Conservation (phyloP, 768 basidiomycete species). For the Rhodotorula sphaerocarpa region DNA sequence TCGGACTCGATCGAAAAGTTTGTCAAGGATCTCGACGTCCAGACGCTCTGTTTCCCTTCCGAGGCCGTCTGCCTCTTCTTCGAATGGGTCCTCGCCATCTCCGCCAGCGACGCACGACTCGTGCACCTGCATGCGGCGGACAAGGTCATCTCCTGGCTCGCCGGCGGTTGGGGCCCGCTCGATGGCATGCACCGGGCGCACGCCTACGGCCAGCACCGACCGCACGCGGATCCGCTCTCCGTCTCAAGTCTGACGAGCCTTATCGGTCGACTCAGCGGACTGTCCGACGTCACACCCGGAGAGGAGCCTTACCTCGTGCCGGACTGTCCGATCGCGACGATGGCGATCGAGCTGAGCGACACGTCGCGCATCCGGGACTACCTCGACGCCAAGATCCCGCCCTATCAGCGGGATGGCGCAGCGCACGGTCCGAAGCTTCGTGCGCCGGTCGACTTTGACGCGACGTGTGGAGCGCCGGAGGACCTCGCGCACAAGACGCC, state of each 20-base stretch:
- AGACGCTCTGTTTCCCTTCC: constrained; percentile 72
- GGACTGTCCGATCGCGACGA: constrained; percentile 57
- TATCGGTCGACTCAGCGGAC: constrained; percentile 10
- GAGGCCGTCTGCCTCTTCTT: constrained; percentile 87
- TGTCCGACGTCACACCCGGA: not conserved
- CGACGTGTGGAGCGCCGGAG: constrained; percentile 46
- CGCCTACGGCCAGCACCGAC: constrained; percentile 20
- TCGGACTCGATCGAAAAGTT: constrained; percentile 62
- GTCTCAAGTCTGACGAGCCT: constrained; percentile 2
- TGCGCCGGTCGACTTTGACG: constrained; percentile 51
- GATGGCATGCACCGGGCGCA: constrained; percentile 39
- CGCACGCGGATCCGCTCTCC: constrained; percentile 25
- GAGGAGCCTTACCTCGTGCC: constrained; percentile 51
- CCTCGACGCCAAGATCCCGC: constrained; percentile 41
- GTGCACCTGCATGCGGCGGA: constrained; percentile 81
- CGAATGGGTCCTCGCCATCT: constrained; percentile 57
- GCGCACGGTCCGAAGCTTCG: constrained; percentile 55
- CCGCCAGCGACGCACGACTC: constrained; percentile 70
- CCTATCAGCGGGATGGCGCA: constrained; percentile 39
- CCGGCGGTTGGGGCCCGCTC: constrained; percentile 59
- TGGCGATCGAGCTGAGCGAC: constrained; percentile 54
- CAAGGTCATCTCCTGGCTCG: constrained; percentile 72
- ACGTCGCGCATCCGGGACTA: constrained; percentile 62
- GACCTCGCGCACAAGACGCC: constrained; percentile 39
- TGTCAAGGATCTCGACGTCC: constrained; percentile 74